These are phyloP conservation scores for Pneumocystis wakefieldiae DNA, from an alignment of 1,139 yeast species.

Conservation along the genomic window DNA sequence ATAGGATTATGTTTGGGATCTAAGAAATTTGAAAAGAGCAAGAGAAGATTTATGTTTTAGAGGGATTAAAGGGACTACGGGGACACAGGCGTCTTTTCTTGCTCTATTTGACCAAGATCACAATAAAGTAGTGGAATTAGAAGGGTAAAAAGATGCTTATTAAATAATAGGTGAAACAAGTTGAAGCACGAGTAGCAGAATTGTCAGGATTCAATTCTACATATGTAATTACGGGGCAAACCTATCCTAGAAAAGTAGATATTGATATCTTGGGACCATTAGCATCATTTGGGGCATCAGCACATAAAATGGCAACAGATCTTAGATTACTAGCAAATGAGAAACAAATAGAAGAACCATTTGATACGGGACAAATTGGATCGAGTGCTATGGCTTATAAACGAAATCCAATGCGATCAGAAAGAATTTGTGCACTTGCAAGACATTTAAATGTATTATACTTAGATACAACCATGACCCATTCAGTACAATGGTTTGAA, in stretches of 20 bases:
- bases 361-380: constrained; percentile 94
- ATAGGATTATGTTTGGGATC: constrained; percentile 83
- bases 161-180: constrained; percentile 33
- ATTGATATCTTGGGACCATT: constrained; percentile 85
- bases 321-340: constrained; percentile 88
- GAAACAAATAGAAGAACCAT: constrained; percentile 96
- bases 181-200: constrained; percentile 85
- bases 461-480: constrained; percentile 89
- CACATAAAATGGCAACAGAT: constrained; percentile 97
- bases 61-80: constrained; percentile 99
- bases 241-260: constrained; percentile 94
- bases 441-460: constrained; percentile 87
- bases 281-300: constrained; percentile 89
- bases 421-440: constrained; percentile 91
- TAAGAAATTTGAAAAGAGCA: constrained; percentile 89
- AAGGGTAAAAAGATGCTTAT: constrained; percentile 28
- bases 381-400: constrained; percentile 98
- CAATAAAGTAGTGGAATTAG: constrained; percentile 37
- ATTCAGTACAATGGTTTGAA: constrained; percentile 98
- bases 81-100: constrained; percentile 94
- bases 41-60: constrained; percentile 91
- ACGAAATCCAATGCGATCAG: constrained; percentile 99
- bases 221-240: constrained; percentile 96
- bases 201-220: constrained; percentile 86
- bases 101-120: constrained; percentile 92